Base-by-base conservation (phyloP, 176 grass and related monocot genomes). In the Pontederia crassipes region DNA sequence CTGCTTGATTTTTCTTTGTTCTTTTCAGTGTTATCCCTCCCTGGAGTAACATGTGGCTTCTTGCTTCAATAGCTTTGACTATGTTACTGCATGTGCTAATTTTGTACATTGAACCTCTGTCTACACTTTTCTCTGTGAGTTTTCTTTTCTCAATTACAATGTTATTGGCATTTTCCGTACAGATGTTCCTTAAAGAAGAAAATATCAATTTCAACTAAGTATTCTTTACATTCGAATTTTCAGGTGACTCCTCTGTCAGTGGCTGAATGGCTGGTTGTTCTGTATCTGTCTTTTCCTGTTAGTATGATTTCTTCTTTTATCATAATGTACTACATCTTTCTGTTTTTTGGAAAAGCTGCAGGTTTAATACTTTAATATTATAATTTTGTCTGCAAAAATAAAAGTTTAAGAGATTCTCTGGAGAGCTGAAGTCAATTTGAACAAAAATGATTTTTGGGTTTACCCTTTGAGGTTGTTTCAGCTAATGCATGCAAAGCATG, bases 11-110 rank as follows among this genome's bases (percentile, higher is more conserved):
- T 10, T 10, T 67, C 20, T 24, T 24, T 24, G 20, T 53, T 18
- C n/a, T 79, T 79, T 74, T 48, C 76, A 98, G 93, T 74, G 77
- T 82, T n/a, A 92, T 92, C 77, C 79, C 48, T 8, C 93, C 93
- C 65, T 98, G 93, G 93, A 98, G 87, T 74, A 98, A 98, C 72
- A 48, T 78, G 52, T 98, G 93, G 93, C 87, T 98, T 62, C 61
- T 98, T 79, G 93, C 76, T 57, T 92, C 93, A 10, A 92, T 92
- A 77, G 62, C 90, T 81, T 60, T 98, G 55, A 98, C 87, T 17
- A 98, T 97, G 87, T 62, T 97, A 53, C 81, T 97, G 61, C 93
- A 97, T 65, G 28, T 79, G 54, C 65, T 86, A 56, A 89, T 97
- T 62, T 74, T 97, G 18, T 97, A 97, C 62, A 73, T 81, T 57